A percentile compares a stretch with the other conserved stretches of the same genome.
Evolutionary conservation across 345 rosid species (phyloP).

Genomic region (Pseudoturritis turrita): DNA sequence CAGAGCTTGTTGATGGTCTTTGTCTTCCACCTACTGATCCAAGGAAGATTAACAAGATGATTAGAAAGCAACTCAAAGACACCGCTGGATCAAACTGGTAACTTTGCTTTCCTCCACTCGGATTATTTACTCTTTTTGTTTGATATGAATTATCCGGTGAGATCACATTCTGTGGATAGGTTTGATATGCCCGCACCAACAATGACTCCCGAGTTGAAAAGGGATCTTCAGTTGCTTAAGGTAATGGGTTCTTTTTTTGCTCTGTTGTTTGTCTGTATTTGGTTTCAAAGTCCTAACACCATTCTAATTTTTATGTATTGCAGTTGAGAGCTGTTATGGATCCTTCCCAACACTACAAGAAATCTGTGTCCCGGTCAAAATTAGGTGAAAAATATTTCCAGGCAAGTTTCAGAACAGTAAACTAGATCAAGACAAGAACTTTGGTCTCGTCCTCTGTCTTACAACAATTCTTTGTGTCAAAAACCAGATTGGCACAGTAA

Average conservation of each 20-base stretch:
- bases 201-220: slow-evolving; percentile 79
- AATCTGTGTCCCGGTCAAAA: slow-evolving; percentile 53
- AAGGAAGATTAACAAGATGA: slow-evolving; percentile 57
- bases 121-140: not conserved
- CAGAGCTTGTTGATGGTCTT: slow-evolving; percentile 77
- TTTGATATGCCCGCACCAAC: slow-evolving; percentile 94
- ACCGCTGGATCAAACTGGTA: slow-evolving; percentile 72
- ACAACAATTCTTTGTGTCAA: not conserved
- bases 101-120: not conserved
- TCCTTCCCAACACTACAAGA: slow-evolving; percentile 87
- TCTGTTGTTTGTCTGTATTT: not conserved
- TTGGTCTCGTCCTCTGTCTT: not conserved
- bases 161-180: slow-evolving; percentile 40
- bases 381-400: slow-evolving; percentile 77
- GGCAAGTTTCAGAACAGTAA: slow-evolving; percentile 35
- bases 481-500: slow-evolving; percentile 77
- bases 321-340: slow-evolving; percentile 78
- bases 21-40: slow-evolving; percentile 77
- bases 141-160: not conserved
- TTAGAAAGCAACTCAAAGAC: slow-evolving; percentile 64
- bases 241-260: slow-evolving; percentile 22
- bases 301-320: slow-evolving; percentile 5
- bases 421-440: not conserved
- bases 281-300: not conserved
- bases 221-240: slow-evolving; percentile 90